These are phyloP conservation scores for Canavalia ensiformis DNA, from an alignment of 306 rosid genomes.

Conservation along the genomic window DNA sequence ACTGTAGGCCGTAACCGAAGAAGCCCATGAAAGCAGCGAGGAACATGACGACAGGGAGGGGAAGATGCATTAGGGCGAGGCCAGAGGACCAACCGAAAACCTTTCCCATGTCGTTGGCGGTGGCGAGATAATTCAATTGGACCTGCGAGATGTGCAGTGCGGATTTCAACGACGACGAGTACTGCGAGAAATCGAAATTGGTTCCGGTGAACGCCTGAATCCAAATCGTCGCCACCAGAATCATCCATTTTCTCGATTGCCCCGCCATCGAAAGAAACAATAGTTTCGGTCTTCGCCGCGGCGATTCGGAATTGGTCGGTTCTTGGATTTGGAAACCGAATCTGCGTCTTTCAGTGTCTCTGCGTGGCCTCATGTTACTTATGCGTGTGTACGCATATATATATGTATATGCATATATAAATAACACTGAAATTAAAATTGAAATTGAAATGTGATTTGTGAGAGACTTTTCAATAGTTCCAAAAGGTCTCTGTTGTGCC, in stretches of 20 bases:
- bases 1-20: slow-evolving; percentile 81
- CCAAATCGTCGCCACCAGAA: slow-evolving; percentile 87
- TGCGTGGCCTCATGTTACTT: slow-evolving; percentile 39
- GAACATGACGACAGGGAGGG: slow-evolving; percentile 71
- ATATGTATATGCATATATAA: background rate
- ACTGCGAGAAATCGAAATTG: slow-evolving; percentile 92
- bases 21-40: slow-evolving; percentile 83
- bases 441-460: background rate
- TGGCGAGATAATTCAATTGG: slow-evolving; percentile 79
- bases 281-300: slow-evolving; percentile 4
- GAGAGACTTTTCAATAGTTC: background rate
- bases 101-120: slow-evolving; percentile 88
- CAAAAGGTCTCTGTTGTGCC: background rate
- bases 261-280: slow-evolving; percentile 59
- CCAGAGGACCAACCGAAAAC: slow-evolving; percentile 94
- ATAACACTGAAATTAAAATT: too few species aligned
- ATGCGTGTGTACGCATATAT: background rate
- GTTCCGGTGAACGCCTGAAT: slow-evolving; percentile 95
- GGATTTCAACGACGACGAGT: slow-evolving; percentile 77
- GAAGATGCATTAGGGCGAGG: slow-evolving; percentile 70
- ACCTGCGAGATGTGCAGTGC: slow-evolving; percentile 79
- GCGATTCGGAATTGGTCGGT: background rate
- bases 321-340: background rate
- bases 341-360: slow-evolving; percentile 20
- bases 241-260: slow-evolving; percentile 89